These are phyloP conservation scores for Claviceps spartinae DNA, from an alignment of 2,329 filamentous ascomycete genomes.

Conservation along the genomic window DNA sequence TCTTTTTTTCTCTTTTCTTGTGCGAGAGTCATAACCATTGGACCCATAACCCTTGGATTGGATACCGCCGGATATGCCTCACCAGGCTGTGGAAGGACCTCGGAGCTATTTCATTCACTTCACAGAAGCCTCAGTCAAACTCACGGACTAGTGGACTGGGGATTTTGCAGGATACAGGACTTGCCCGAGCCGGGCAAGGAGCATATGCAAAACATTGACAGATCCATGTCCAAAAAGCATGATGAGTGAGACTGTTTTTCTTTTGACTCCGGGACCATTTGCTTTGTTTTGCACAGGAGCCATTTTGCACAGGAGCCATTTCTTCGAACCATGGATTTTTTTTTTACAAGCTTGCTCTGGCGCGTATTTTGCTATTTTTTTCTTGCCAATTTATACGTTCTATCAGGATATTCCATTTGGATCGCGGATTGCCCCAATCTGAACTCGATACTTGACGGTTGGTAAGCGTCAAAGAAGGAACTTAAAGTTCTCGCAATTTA, in stretches of 20 bases:
- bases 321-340: neutral
- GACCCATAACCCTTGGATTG: neutral
- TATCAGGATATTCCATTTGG: neutral
- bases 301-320: neutral
- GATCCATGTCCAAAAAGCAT: neutral
- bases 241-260: conserved; percentile 3
- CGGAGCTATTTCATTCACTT: neutral
- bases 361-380: conserved; percentile 1
- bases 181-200: conserved; percentile 8
- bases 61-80: neutral
- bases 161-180: conserved; percentile 4
- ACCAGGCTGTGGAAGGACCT: neutral
- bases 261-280: neutral
- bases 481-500: conserved; percentile 10
- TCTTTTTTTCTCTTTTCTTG: conserved; percentile 13
- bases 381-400: neutral
- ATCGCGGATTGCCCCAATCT: neutral
- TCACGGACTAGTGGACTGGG: neutral
- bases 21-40: neutral
- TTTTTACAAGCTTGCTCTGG: neutral
- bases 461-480: conserved; percentile 7
- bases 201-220: neutral
- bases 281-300: neutral
- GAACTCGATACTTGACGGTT: conserved; percentile 1
- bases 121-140: neutral